Evolutionary conservation across 257 asterid species (phyloP).

Genomic region (Agastache rugosa): DNA sequence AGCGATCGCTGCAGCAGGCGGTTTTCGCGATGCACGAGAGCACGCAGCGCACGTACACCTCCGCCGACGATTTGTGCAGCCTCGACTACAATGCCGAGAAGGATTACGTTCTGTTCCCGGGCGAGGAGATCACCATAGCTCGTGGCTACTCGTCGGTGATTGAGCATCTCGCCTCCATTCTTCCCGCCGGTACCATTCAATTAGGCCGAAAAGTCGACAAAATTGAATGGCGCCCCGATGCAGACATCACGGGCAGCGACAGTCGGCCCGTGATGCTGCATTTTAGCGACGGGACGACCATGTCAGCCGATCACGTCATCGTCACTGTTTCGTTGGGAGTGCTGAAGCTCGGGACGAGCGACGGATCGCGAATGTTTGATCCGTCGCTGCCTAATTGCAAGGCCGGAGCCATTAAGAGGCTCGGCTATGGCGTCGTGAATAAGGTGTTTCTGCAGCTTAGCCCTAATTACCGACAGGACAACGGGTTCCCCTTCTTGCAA

Average conservation of each 20-base stretch:
- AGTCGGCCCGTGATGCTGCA: constrained; percentile 66
- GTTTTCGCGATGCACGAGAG: constrained; percentile 78
- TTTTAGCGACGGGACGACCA: constrained; percentile 63
- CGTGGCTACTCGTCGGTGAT: constrained; percentile 67
- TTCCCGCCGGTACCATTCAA: constrained; percentile 72
- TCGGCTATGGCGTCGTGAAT: constrained; percentile 85
- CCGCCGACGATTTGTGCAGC: constrained; percentile 59
- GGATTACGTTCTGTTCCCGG: constrained; percentile 73
- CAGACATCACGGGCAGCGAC: constrained; percentile 20
- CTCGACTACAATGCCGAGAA: constrained; percentile 79
- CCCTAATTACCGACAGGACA: constrained; percentile 28
- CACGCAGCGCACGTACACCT: constrained; percentile 71
- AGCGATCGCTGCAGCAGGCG: constrained; percentile 52
- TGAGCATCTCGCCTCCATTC: constrained; percentile 63
- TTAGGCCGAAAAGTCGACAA: constrained; percentile 55
- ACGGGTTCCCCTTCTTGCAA: constrained; percentile 61
- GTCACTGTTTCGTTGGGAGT: constrained; percentile 87
- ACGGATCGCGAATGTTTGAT: constrained; percentile 52
- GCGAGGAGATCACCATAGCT: constrained; percentile 81
- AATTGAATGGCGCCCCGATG: constrained; percentile 61
- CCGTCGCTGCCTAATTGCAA: constrained; percentile 77
- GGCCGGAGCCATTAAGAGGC: constrained; percentile 63
- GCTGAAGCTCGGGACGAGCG: constrained; percentile 57
- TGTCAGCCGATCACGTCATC: constrained; percentile 75
- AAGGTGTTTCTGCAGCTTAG: constrained; percentile 66